Base-by-base conservation (phyloP, 352 stramenopile species). In the Phytophthora foliorum region DNA sequence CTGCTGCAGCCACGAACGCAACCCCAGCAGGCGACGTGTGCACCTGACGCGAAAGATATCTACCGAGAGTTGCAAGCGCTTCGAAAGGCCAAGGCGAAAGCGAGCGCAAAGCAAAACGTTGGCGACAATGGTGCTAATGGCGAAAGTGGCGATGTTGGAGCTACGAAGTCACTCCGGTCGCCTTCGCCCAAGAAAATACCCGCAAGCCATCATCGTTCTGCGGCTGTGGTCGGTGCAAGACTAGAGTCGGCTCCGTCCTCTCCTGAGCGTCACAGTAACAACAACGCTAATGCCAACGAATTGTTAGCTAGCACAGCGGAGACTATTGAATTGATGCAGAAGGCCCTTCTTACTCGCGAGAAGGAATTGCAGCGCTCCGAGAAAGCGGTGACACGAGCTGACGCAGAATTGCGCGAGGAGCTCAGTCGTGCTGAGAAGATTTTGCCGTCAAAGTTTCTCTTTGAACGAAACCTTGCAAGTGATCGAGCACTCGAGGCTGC, bases 361-460 rank as follows among this genome's bases (percentile, higher is more conserved):
- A 76, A 75, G 29, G 71, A 86, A 4, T 21, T 76, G 4, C 45
- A 57, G 13, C 50, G 53, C 6, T 69, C 67, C 0, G 58, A 68
- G n/a, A 55, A 82, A 46, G 48, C 70, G 64, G 45, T 71, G 50
- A 24, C 51, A 68, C 32, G 66, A 69, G 79, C 65, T 6, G 49
- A 63, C 5, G 24, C 61, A 3, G 58, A 77, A 13, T 44, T 89
- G 25, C 60, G 79, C 1, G 32, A 63, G 41, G 54, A 85, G 22
- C 31, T 90, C 3, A 36, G 11, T 10, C 50, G 68, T 4, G 75
- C 78, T 1, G 73, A 89, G 44, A 63, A 63, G 17, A 52, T 89
- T 11, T 39, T 91, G 8, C 77, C 83, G 13, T 75, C 69, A 9
- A 66, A 78, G 27, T 91, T 90, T 39, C 71, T 91, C 3, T 91